Evolutionary conservation across 495 filamentous ascomycete genomes (phyloP), one percentile per base, ranked within the genome.

Genomic region (Penicillium coffeae): DNA sequence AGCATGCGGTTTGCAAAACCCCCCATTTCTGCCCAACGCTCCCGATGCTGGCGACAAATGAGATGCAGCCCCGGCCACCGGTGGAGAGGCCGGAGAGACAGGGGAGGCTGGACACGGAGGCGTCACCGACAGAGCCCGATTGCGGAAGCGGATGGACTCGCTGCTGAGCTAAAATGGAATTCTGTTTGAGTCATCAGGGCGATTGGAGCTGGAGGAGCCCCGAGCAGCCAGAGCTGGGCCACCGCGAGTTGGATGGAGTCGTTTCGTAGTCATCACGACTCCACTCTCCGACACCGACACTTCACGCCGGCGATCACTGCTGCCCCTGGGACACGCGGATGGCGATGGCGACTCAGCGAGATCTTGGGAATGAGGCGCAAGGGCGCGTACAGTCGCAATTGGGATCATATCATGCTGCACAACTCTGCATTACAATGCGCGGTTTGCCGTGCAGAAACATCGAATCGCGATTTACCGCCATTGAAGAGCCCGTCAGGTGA

Each of bases 21-120:
- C 37, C 45, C 50, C 48, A 53, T 72, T 64, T 62, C 59, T 72
- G 65, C 69, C 69, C 69, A 69, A 71, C 59, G 57, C 49, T 50
- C 51, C 56, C 64, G 65, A 54, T 49, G 61, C 58, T 52, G 51
- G 64, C 64, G 65, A 63, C 54, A 65, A 63, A 65, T 54, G 27
- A 50, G 58, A 59, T 61, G 58, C 63, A 64, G 35, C 51, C 44
- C 49, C 50, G 42, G 50, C 49, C 42, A 27, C n/a, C 41, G 27
- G 53, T 55, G 57, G 55, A 41, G 47, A 56, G 52, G 36, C 47
- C 18, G 18, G 20, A 38, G 21, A 37, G 12, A 27, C 18, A 45
- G 18, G 42, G 21, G 52, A 15, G 38, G 38, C 20, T 25, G 20
- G 35, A 36, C 21, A 42, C 22, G 14, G 43, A 41, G 41, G 46